A percentile compares a stretch with the other conserved stretches of the same genome.
These are phyloP conservation scores for Diaporthe eres DNA, from an alignment of 2,329 filamentous ascomycete genomes.

Conservation along the genomic window DNA sequence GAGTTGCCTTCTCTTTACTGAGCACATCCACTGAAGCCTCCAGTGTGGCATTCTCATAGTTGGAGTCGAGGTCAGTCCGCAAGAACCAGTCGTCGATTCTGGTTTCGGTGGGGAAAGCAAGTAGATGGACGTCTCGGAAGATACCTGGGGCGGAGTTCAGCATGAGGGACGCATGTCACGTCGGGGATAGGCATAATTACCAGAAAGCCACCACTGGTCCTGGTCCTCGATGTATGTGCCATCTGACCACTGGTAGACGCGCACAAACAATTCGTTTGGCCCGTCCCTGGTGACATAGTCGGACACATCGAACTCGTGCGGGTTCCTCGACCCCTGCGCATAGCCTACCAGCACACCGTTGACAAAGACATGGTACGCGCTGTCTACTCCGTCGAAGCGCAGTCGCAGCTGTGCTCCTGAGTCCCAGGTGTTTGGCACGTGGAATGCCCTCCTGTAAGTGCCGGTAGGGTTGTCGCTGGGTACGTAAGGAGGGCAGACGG, in stretches of 20 bases:
- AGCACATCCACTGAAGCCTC: slow-evolving; percentile 62
- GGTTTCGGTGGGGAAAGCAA: slow-evolving; percentile 65
- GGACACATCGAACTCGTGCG: slow-evolving; percentile 78
- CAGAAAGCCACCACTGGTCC: slow-evolving; percentile 78
- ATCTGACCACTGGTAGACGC: slow-evolving; percentile 80
- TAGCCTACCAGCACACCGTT: slow-evolving; percentile 77
- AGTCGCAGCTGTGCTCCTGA: slow-evolving; percentile 67
- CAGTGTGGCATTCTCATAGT: slow-evolving; percentile 66
- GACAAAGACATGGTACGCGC: slow-evolving; percentile 78
- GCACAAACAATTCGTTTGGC: slow-evolving; percentile 70
- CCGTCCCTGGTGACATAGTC: slow-evolving; percentile 55
- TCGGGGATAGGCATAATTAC: slow-evolving; percentile 47
- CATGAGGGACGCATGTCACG: background rate
- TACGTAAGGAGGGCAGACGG: slow-evolving; percentile 74
- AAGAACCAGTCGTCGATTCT: slow-evolving; percentile 72
- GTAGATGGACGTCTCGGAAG: slow-evolving; percentile 75
- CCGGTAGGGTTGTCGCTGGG: slow-evolving; percentile 76
- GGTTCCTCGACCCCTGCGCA: slow-evolving; percentile 77
- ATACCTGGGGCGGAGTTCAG: slow-evolving; percentile 59
- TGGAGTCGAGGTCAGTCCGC: slow-evolving; percentile 65
- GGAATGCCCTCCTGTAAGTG: slow-evolving; percentile 70
- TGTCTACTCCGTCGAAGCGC: slow-evolving; percentile 80
- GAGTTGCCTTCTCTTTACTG: slow-evolving; percentile 49
- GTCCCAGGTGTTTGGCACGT: slow-evolving; percentile 64
- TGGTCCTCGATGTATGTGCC: slow-evolving; percentile 79